A percentile compares a stretch with the other conserved stretches of the same genome.
Conservation (phyloP, 768 basidiomycete genomes). For the Fibroporia radiculosa region DNA sequence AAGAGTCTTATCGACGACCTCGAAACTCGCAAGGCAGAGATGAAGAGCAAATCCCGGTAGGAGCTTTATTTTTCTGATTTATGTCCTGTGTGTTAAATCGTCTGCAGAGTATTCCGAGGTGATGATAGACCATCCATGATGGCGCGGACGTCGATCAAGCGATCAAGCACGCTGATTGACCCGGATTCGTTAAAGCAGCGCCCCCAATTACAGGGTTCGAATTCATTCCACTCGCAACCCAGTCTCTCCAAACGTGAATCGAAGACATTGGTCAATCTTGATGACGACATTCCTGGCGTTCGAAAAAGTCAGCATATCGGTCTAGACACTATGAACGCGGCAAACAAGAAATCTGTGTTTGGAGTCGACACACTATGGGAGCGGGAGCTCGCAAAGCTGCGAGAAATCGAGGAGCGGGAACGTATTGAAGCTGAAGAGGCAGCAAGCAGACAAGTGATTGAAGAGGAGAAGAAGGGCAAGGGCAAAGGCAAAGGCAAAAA, state of each 20-base stretch:
- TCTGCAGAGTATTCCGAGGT: constrained; percentile 71
- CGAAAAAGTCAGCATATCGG: constrained; percentile 25
- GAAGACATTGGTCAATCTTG: constrained; percentile 62
- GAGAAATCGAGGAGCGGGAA: constrained; percentile 68
- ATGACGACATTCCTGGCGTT: constrained; percentile 36
- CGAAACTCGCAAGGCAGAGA: constrained; percentile 72
- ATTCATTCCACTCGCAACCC: constrained; percentile 35
- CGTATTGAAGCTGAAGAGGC: constrained; percentile 46
- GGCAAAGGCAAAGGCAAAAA: constrained; percentile 37
- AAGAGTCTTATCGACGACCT: constrained; percentile 88
- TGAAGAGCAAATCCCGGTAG: constrained; percentile 81
- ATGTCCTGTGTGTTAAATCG: constrained; percentile 4
- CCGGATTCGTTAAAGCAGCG: constrained; percentile 47
- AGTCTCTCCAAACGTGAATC: constrained; percentile 43
- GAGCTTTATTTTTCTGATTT: constrained; percentile 17
- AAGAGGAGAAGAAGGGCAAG: constrained; percentile 33
- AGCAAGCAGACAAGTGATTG: constrained; percentile 37
- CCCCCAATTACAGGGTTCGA: constrained; percentile 39
- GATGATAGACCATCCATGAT: constrained; percentile 93
- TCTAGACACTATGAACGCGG: constrained; percentile 10
- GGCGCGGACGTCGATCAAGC: constrained; percentile 52
- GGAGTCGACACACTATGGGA: constrained; percentile 94
- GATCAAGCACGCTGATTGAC: constrained; percentile 68
- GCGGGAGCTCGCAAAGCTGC: constrained; percentile 74
- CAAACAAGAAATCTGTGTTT: constrained; percentile 70